Evolutionary conservation across 164 flowering plant genomes (phyloP), one percentile per base, ranked within the genome.

Genomic region (Chloranthus sessilifolius): DNA sequence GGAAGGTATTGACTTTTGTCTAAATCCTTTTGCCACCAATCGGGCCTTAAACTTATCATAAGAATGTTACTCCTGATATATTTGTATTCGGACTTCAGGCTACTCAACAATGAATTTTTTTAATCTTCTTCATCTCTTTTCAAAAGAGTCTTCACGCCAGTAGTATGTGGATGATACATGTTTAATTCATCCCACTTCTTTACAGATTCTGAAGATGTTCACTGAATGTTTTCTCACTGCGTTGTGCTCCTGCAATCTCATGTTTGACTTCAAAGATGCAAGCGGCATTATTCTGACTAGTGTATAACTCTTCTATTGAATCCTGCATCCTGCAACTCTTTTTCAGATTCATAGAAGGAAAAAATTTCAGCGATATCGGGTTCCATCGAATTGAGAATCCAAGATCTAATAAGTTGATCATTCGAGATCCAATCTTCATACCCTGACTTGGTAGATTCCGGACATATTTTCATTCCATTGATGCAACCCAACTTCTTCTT

Each of bases 301-400:
- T 16, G n/a, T 36, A 36, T 14, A 36, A 36, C 3, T 36, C 1
- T 36, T 36, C 2, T 8, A 36, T n/a, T n/a, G n/a, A n/a, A n/a
- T n/a, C n/a, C n/a, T n/a, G n/a, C n/a, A n/a, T n/a, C n/a, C n/a
- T n/a, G n/a, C n/a, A n/a, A n/a, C n/a, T n/a, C n/a, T 1, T 36
- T 36, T 36, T 0, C 1, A 36, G 1, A 36, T 8, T 36, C 39
- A 2, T 12, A 36, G 39, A 1, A 36, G n/a, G 1, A 9, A 36
- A 36, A 36, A 36, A 36, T 36, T 8, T 1, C 39, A 36, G n/a
- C 39, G n/a, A 52, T 8, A 1, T 39, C 9, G 1, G 36, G n/a
- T 27, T 52, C 55, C 55, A 52, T 52, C 7, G 47, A 40, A 52
- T 40, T 52, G 31, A 28, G 35, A 28, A 42, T 16, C 57, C 47